A percentile compares a stretch with the other conserved stretches of the same genome.
phyloP scores from a whole-genome alignment of 75 land plant genomes.

The Ceratopteris richardii region DNA sequence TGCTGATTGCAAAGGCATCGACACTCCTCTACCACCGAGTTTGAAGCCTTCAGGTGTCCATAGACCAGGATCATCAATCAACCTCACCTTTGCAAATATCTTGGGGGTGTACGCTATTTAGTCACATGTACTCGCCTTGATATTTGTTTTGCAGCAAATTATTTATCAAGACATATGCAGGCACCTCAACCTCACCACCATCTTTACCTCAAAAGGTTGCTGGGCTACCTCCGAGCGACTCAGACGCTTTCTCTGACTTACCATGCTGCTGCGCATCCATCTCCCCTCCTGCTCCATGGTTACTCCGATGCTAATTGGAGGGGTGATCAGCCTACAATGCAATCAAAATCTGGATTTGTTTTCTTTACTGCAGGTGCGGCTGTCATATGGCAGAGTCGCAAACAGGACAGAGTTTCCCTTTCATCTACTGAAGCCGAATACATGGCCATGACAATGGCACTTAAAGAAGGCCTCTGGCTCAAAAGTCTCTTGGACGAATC shows the following conservation, averaged over 20 bases:
- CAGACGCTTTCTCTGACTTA: conserved; percentile 14
- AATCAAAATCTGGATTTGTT: conserved; percentile 32
- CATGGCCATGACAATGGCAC: conserved; percentile 14
- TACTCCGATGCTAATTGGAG: conserved; percentile 36
- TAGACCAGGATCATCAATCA: background rate
- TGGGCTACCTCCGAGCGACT: conserved; percentile 23
- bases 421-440: conserved; percentile 26
- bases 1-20: background rate
- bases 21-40: background rate
- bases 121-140: conserved; percentile 15
- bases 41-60: no score
- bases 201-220: conserved; percentile 15
- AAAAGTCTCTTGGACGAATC: conserved; percentile 5
- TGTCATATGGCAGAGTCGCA: conserved; percentile 12
- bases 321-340: conserved; percentile 22
- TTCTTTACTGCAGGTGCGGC: background rate
- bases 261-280: conserved; percentile 7
- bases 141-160: conserved; percentile 18
- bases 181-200: conserved; percentile 19
- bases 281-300: conserved; percentile 5
- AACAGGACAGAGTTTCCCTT: conserved; percentile 13
- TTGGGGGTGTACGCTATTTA: background rate
- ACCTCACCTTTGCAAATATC: background rate
- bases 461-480: conserved; percentile 25
- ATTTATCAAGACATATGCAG: conserved; percentile 21